Percentiles rank a stretch among this genome's conserved stretches.
Evolutionary conservation across 73 alveolate species (phyloP).

Genomic region (Tetrahymena elliotti): DNA sequence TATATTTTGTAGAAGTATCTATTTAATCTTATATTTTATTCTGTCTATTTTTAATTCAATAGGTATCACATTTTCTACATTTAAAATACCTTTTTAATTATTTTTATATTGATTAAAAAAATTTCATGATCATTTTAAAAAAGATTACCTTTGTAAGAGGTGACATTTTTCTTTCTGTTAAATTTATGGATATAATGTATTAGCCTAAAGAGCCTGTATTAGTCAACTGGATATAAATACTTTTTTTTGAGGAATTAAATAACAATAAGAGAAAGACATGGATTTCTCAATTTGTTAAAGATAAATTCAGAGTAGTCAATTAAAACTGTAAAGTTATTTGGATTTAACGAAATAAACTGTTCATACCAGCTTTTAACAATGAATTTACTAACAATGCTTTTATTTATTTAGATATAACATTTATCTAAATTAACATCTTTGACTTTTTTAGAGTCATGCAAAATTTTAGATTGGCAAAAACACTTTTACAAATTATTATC

Average conservation of each 20-base stretch:
- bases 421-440: neutral
- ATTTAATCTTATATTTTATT: slow-evolving; percentile 14
- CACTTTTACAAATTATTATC: neutral
- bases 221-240: neutral
- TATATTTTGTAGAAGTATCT: neutral
- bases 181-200: neutral
- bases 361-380: neutral
- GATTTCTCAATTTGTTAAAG: neutral
- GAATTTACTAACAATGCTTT: neutral
- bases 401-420: neutral
- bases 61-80: slow-evolving; percentile 19
- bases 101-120: neutral
- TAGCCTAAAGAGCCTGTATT: neutral
- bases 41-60: slow-evolving; percentile 27
- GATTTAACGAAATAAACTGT: neutral
- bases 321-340: neutral
- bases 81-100: slow-evolving; percentile 12
- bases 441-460: neutral
- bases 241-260: neutral
- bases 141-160: neutral
- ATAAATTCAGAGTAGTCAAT: neutral
- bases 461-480: neutral
- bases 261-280: neutral
- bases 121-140: no score
- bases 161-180: neutral